These are phyloP conservation scores for Thermothelomyces thermophilus DNA, from an alignment of 2,329 filamentous ascomycete genomes.

Conservation along the genomic window DNA sequence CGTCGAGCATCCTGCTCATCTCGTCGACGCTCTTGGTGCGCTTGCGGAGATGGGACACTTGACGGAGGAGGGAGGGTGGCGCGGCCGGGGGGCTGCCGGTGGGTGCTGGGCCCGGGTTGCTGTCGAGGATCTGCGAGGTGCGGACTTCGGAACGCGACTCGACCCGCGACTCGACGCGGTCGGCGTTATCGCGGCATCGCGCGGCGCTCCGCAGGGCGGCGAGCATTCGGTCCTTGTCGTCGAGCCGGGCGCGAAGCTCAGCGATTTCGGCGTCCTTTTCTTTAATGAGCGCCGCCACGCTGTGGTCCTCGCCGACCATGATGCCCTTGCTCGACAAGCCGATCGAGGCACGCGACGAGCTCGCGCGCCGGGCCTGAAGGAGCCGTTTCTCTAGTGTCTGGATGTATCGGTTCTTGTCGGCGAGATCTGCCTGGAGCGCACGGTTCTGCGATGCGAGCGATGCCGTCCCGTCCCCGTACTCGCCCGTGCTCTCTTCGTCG, in stretches of 20 bases:
- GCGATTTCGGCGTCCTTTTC: constrained; percentile 93
- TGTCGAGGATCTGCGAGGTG: constrained; percentile 30
- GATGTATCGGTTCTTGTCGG: constrained; percentile 97
- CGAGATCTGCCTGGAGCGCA: constrained; percentile 87
- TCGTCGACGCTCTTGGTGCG: constrained; percentile 72
- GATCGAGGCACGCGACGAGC: constrained; percentile 78
- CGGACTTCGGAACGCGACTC: constrained; percentile 28
- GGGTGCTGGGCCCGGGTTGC: constrained; percentile 27
- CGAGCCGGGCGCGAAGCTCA: constrained; percentile 78
- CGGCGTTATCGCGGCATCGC: constrained; percentile 76
- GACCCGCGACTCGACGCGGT: constrained; percentile 31
- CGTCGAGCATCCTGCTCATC: constrained; percentile 87
- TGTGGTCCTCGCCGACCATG: constrained; percentile 72
- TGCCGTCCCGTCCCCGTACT: constrained; percentile 81
- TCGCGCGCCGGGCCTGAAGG: constrained; percentile 81
- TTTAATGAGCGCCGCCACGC: constrained; percentile 62
- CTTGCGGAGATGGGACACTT: constrained; percentile 37
- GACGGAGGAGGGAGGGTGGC: constrained; percentile 23
- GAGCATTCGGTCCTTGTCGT: constrained; percentile 94
- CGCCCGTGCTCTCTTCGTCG: constrained; percentile 66
- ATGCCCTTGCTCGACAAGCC: constrained; percentile 59
- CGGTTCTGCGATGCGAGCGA: constrained; percentile 78
- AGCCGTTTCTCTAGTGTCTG: constrained; percentile 86
- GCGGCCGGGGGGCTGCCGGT: constrained; percentile 26
- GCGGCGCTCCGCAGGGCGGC: constrained; percentile 77